Evolutionary conservation across 495 filamentous ascomycete genomes (phyloP).

Genomic region (Apiosordaria backusii): DNA sequence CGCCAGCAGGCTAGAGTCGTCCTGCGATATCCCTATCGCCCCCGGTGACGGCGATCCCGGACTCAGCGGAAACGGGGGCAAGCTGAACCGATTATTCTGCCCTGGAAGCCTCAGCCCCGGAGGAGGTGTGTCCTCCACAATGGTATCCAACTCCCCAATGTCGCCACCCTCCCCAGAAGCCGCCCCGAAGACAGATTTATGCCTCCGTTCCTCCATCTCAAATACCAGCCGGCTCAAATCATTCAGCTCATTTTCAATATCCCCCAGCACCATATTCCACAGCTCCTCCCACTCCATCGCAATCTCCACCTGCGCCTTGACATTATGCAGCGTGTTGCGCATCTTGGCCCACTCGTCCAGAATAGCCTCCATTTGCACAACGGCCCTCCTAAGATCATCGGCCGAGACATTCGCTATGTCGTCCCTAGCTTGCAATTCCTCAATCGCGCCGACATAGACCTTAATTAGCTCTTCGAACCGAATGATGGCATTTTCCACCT

Average conservation of each 20-base stretch:
- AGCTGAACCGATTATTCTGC: conserved; percentile 61
- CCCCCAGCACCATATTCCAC: conserved; percentile 88
- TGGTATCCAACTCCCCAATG: conserved; percentile 86
- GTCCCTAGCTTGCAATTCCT: conserved; percentile 73
- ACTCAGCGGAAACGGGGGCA: conserved; percentile 55
- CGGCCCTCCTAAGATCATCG: conserved; percentile 64
- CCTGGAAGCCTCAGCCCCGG: conserved; percentile 41
- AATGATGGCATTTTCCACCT: conserved; percentile 80
- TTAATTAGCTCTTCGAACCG: conserved; percentile 83
- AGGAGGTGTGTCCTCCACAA: conserved; percentile 81
- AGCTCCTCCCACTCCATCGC: conserved; percentile 99
- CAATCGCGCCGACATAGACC: conserved; percentile 87
- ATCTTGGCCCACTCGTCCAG: conserved; percentile 81
- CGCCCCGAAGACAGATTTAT: conserved; percentile 64
- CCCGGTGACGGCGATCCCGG: conserved; percentile 55
- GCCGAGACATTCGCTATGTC: conserved; percentile 69
- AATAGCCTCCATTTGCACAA: conserved; percentile 83
- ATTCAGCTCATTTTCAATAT: conserved; percentile 88
- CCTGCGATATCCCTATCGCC: conserved; percentile 60
- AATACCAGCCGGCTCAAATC: conserved; percentile 78
- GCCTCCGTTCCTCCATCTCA: conserved; percentile 92
- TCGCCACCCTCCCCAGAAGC: conserved; percentile 62
- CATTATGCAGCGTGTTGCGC: conserved; percentile 63
- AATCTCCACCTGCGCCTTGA: conserved; percentile 88
- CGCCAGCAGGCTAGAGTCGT: conserved; percentile 77